These are phyloP conservation scores for Peronospora farinosa DNA, from an alignment of 352 stramenopile species.

Conservation along the genomic window DNA sequence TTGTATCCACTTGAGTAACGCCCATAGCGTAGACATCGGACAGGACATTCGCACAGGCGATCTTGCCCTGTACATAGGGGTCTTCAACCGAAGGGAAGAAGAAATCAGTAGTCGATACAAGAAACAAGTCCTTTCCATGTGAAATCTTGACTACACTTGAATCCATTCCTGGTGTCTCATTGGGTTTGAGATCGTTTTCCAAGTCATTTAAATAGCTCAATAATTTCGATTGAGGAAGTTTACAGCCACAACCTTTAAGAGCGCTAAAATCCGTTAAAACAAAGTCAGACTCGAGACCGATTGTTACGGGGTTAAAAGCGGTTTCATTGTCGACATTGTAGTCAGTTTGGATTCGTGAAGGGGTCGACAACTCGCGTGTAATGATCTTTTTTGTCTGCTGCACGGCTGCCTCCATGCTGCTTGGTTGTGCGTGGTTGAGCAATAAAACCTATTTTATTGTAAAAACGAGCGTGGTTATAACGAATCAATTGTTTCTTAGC, in stretches of 20 bases:
- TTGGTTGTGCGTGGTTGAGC: conserved; percentile 1
- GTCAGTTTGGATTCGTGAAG: conserved; percentile 3
- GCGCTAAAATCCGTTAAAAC: conserved; percentile 77
- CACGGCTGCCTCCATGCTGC: conserved; percentile 43
- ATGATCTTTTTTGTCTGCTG: conserved; percentile 58
- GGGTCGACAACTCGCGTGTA: conserved; percentile 40
- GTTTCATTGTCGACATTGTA: conserved; percentile 1
- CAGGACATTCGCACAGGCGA: conserved; percentile 92
- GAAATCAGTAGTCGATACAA: conserved; percentile 93
- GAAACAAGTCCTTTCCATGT: conserved; percentile 77
- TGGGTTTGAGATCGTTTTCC: conserved; percentile 87
- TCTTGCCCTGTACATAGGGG: conserved; percentile 89
- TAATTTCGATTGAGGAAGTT: conserved; percentile 91
- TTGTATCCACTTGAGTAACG: conserved; percentile 90
- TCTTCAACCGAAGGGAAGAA: conserved; percentile 94
- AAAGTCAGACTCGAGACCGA: conserved; percentile 73
- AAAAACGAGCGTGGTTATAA: no score
- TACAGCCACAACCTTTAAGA: conserved; percentile 95
- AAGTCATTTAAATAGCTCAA: conserved; percentile 88
- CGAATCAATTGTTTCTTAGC: no score
- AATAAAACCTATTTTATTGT: no score
- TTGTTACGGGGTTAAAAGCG: conserved; percentile 46
- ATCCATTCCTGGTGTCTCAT: conserved; percentile 87
- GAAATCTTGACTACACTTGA: conserved; percentile 87
- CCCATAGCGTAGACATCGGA: conserved; percentile 93